Conservation (phyloP, 2,329 filamentous ascomycete genomes). For the Monosporascus sp. region DNA sequence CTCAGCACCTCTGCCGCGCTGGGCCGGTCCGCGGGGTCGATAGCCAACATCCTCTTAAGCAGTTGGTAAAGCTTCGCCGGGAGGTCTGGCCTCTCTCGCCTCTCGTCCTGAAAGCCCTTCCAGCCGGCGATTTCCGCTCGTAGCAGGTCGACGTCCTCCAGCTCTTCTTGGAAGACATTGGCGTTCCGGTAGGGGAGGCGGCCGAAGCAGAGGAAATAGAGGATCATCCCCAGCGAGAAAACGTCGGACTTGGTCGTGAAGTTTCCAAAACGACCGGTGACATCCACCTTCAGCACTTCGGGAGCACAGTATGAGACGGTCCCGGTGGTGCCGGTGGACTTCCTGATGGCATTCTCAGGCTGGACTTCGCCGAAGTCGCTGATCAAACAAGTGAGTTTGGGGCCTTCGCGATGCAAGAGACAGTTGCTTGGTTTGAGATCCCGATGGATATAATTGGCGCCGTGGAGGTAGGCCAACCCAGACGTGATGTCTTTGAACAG, state of each 20-base stretch:
- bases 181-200: slow-evolving; percentile 79
- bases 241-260: slow-evolving; percentile 97
- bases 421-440: slow-evolving; percentile 97
- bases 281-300: slow-evolving; percentile 72
- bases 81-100: slow-evolving; percentile 70
- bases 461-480: slow-evolving; percentile 83
- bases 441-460: slow-evolving; percentile 88
- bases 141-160: slow-evolving; percentile 82
- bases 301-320: slow-evolving; percentile 98
- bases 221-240: slow-evolving; percentile 97
- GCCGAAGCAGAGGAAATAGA: slow-evolving; percentile 97
- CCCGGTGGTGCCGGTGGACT: slow-evolving; percentile 87
- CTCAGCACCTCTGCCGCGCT: slow-evolving; percentile 79
- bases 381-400: slow-evolving; percentile 73
- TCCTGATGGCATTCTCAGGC: slow-evolving; percentile 71
- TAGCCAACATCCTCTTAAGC: slow-evolving; percentile 72
- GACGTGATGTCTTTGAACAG: slow-evolving; percentile 95
- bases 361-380: slow-evolving; percentile 99
- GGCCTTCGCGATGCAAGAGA: slow-evolving; percentile 71
- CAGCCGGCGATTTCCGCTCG: slow-evolving; percentile 81
- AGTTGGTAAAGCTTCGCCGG: slow-evolving; percentile 82
- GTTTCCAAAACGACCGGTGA: slow-evolving; percentile 73
- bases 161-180: slow-evolving; percentile 81
- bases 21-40: slow-evolving; percentile 72
- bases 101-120: slow-evolving; percentile 79